Evolutionary conservation across 108 stramenopile species (phyloP), one percentile per base, ranked within the genome.

Genomic region (Skeletonema menzelii): DNA sequence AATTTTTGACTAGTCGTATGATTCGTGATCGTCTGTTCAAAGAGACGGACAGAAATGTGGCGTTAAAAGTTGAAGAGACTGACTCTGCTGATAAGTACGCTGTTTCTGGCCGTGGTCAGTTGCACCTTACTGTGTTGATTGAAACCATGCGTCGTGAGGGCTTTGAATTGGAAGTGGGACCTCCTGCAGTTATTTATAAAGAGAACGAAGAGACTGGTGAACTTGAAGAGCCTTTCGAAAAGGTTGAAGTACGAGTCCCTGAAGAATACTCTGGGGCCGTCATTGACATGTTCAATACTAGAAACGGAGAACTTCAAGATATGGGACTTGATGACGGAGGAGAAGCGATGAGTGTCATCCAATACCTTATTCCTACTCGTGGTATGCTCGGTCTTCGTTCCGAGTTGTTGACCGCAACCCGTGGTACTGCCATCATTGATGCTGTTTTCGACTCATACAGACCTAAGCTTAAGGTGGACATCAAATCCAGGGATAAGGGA

Each of bases 141-240:
- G 99, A 99, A 85, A 98, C 85, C 47, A 98, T 99, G 98, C 88
- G 99, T 34, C 95, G 99, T 62, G 99, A 99, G 80, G 99, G 99
- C 69, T 99, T 99, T 69, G 99, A 99, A 83, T 76, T 99, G 28
- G 93, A 97, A 59, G 91, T 99, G 55, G 97, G 97, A 8, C 98
- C 99, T 8, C 99, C 99, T 14, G 91, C 85, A 20, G 99, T 99
- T 20, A 98, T 99, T 77, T 85, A 79, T 79, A 95, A 93, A 77
- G 69, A 60, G 26, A 92, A 97, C 65, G 91, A 97, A 70, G 91
- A 93, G 65, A 92, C 92, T 31, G 98, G 98, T 57, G 80, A 95
- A 68, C 68, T 72, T 63, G 89, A 93, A 72, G 99, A 99, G 73
- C 99, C 99, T 3, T 97, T 87, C 56, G 99, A 99, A 80, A 84